A percentile compares a stretch with the other conserved stretches of the same genome.
phyloP scores from a whole-genome alignment of 495 filamentous ascomycete species.

The Penicillium maclennaniae region DNA sequence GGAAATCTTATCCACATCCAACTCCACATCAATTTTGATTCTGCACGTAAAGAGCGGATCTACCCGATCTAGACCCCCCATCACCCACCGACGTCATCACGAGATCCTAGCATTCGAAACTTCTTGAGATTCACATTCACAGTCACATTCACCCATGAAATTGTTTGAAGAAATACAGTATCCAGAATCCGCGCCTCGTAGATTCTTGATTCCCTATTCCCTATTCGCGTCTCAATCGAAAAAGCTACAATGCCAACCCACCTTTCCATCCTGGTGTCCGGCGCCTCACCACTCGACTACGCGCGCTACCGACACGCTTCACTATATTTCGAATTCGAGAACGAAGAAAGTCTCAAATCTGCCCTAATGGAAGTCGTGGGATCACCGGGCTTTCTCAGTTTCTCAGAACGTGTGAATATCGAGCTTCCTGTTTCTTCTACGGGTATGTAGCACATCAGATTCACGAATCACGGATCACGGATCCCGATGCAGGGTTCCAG shows the following conservation, averaged over 20 bases:
- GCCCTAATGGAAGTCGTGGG: conserved; percentile 18
- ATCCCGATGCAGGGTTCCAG: not conserved
- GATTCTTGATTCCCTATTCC: too few relatives aligned
- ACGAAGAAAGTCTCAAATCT: conserved; percentile 5
- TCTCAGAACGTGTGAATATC: conserved; percentile 16
- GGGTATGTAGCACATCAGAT: conserved; percentile 2
- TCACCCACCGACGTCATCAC: not conserved
- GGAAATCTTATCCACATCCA: too few relatives aligned
- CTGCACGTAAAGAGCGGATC: too few relatives aligned
- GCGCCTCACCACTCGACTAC: conserved; percentile 24
- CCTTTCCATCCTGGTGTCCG: conserved; percentile 20
- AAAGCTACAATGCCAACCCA: conserved; percentile 11
- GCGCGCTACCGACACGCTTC: conserved; percentile 23
- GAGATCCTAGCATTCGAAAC: not conserved
- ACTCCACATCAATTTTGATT: too few relatives aligned
- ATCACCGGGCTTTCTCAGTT: conserved; percentile 13
- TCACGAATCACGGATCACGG: too few relatives aligned
- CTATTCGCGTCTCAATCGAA: too few relatives aligned
- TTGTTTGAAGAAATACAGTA: too few relatives aligned
- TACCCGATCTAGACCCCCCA: not conserved
- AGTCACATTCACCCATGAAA: too few relatives aligned
- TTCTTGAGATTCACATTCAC: not conserved
- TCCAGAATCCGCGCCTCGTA: too few relatives aligned
- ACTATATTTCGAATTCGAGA: conserved; percentile 15
- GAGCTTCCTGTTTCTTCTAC: conserved; percentile 6